Percentiles rank a stretch among this genome's conserved stretches.
Evolutionary conservation across 306 rosid genomes (phyloP).

Genomic region (Medicago ruthenica): DNA sequence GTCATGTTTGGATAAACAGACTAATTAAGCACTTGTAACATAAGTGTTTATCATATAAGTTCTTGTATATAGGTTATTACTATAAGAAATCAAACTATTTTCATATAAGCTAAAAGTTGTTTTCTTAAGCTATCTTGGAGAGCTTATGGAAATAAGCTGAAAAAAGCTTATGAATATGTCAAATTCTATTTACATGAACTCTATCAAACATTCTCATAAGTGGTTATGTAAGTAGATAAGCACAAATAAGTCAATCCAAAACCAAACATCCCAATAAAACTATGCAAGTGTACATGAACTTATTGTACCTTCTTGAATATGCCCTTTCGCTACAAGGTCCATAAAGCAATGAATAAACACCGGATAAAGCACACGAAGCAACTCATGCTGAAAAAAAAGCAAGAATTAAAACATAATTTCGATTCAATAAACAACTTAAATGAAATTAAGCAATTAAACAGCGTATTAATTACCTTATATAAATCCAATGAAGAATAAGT

Average conservation of each 20-base stretch:
- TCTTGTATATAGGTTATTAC: neutral
- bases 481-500: slow-evolving; percentile 76
- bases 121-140: neutral
- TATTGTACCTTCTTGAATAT: slow-evolving; percentile 78
- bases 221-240: neutral
- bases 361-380: slow-evolving; percentile 96
- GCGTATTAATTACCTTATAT: slow-evolving; percentile 69
- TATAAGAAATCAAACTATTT: neutral
- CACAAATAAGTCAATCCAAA: neutral
- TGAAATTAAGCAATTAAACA: neutral
- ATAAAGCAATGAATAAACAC: slow-evolving; percentile 94
- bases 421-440: neutral
- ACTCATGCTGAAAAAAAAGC: slow-evolving; percentile 73
- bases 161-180: neutral
- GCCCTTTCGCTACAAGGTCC: slow-evolving; percentile 98
- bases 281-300: neutral
- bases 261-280: neutral
- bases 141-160: neutral
- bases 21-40: neutral
- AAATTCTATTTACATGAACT: neutral
- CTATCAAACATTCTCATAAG: neutral
- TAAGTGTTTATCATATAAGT: neutral
- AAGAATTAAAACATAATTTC: neutral
- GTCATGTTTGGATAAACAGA: neutral
- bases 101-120: neutral